Conservation (phyloP, 805 yeast species). For the Osmozyma mogii region DNA sequence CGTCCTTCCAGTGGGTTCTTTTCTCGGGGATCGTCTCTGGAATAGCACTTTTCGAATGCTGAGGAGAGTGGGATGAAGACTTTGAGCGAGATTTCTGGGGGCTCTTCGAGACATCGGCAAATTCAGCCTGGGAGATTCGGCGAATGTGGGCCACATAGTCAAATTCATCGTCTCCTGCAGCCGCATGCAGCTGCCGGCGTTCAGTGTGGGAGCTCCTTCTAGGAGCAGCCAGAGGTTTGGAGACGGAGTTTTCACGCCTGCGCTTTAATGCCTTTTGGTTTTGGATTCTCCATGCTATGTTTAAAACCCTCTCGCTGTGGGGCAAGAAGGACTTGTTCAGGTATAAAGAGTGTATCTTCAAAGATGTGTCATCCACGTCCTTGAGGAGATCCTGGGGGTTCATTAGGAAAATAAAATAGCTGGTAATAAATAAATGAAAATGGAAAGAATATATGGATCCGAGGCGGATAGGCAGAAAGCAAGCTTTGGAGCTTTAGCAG, state of each 20-base stretch:
- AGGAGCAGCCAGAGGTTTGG: conserved; percentile 1
- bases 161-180: conserved; percentile 31
- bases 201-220: background rate
- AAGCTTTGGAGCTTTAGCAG: no score
- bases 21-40: no score
- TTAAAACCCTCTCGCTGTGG: conserved; percentile 33
- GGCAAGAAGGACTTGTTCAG: conserved; percentile 34
- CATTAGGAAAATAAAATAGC: no score
- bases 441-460: no score
- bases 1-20: no score
- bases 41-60: no score
- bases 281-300: conserved; percentile 40
- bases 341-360: conserved; percentile 34
- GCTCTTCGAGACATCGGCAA: conserved; percentile 7
- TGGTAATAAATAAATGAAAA: no score
- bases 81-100: no score
- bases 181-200: conserved; percentile 9
- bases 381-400: conserved; percentile 22
- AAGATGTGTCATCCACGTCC: conserved; percentile 29
- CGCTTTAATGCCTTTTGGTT: conserved; percentile 22
- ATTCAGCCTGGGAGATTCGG: conserved; percentile 33
- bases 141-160: conserved; percentile 40
- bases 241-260: conserved; percentile 1
- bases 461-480: no score
- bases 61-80: no score